Evolutionary conservation across 805 yeast species (phyloP), one percentile per base, ranked within the genome.

Genomic region (Yarrowia sp.): DNA sequence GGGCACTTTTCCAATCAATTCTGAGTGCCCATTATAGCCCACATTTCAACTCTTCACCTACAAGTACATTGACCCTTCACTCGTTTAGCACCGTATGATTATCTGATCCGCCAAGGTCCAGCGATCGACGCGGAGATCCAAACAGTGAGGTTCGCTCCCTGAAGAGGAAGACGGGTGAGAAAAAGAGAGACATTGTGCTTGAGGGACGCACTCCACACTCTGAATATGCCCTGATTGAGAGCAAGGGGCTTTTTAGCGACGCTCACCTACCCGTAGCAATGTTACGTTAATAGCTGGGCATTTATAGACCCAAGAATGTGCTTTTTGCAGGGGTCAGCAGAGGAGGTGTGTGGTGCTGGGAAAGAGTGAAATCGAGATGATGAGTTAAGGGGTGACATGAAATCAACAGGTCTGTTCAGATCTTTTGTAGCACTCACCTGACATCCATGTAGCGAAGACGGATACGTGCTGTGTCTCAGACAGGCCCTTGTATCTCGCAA

Each of bases 371-470:
- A 26, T 26, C 7, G 3, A 1, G 7, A 26, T 26, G 3, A 26
- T 5, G 2, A 1, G 32, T 26, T 26, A 3, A 26, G 2, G 1
- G 19, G 1, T 19, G 19, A 19, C 1, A 19, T 19, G 19, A 1
- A 1, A 1, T 19, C 1, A 1, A 19, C 19, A 1, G 19, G 19
- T 19, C 19, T 19, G 1, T 19, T 19, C n/a, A n/a, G n/a, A n/a
- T n/a, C n/a, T n/a, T n/a, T n/a, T n/a, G n/a, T n/a, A n/a, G n/a
- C n/a, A n/a, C n/a, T n/a, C n/a, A n/a, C n/a, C n/a, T n/a, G n/a
- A n/a, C n/a, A n/a, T 26, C 32, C 32, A 16, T 46, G 50, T 46
- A 46, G 50, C 50, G 50, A 46, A 46, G 50, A 22, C 32, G 9
- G 8, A 46, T 46, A 22, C 50, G 19, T 46, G 15, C 32, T 11